Evolutionary conservation across 441 rosid genomes (phyloP), one percentile per base, ranked within the genome.

Genomic region (Codiaeum variegatum): DNA sequence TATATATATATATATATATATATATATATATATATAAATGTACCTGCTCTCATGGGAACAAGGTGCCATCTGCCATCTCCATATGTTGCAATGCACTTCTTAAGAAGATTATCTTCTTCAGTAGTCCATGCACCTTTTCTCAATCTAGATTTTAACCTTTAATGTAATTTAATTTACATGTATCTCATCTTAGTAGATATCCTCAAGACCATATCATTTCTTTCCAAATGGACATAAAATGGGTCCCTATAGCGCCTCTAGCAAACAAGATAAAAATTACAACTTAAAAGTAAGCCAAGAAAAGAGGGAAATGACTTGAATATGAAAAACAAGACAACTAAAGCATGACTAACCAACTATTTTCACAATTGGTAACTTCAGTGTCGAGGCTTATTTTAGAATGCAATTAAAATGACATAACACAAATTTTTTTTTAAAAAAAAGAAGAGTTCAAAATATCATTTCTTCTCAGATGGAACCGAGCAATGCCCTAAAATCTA

Each of bases 161-260:
- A n/a, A n/a, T n/a, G n/a, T n/a, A n/a, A n/a, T n/a, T n/a, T n/a
- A n/a, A n/a, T n/a, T n/a, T n/a, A n/a, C n/a, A n/a, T n/a, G n/a
- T n/a, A n/a, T n/a, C n/a, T n/a, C n/a, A n/a, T n/a, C n/a, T n/a
- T n/a, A n/a, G n/a, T n/a, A n/a, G n/a, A n/a, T 68, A 81, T 91
- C 97, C 77, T 90, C 97, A 61, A 51, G 70, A 69, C 95, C 93
- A n/a, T 93, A 88, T 51, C 88, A 82, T 76, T 77, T 91, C 77
- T 95, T 84, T 64, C 92, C 92, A 94, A 89, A 79, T 90, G 89
- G 66, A 89, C 96, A 19, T 89, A 94, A 54, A 90, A 88, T 13
- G 97, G 98, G 65, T 85, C 93, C 51, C 96, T 90, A 15, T 66
- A 80, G 40, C 71, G 79, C 79, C 96, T 88, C 94, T 91, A 62